A percentile compares a stretch with the other conserved stretches of the same genome.
Evolutionary conservation across 164 flowering plant species (phyloP).

Genomic region (Annona squamosa): DNA sequence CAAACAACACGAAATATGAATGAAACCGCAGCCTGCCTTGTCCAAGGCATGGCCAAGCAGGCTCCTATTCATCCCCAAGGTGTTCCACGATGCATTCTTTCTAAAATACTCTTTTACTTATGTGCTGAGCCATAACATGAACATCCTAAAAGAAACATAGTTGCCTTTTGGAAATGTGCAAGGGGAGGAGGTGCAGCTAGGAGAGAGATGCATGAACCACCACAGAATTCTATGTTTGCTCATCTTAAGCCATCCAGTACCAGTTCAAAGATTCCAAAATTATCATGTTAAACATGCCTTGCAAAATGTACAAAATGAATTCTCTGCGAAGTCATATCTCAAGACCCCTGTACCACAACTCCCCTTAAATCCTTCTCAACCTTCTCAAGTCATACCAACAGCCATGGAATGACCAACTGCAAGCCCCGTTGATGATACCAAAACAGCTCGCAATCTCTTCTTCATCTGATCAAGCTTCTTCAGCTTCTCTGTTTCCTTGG

Average conservation of each 20-base stretch:
- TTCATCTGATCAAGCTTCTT: slow-evolving; percentile 34
- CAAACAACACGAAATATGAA: too few relatives aligned
- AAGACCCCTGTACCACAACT: background rate
- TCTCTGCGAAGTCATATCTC: background rate
- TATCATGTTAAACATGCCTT: background rate
- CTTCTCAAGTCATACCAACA: background rate
- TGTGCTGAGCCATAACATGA: too few relatives aligned
- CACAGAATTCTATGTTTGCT: background rate
- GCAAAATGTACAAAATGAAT: background rate
- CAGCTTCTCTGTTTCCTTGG: slow-evolving; percentile 34
- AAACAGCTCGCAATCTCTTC: slow-evolving; percentile 30
- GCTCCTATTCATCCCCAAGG: too few relatives aligned
- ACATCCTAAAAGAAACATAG: too few relatives aligned
- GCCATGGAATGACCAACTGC: slow-evolving; percentile 12
- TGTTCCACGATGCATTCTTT: too few relatives aligned
- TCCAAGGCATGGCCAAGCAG: too few relatives aligned
- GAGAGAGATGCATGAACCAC: background rate
- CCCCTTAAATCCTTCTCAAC: background rate
- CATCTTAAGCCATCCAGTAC: background rate
- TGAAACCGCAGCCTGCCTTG: too few relatives aligned
- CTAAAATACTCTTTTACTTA: too few relatives aligned
- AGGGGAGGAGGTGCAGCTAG: background rate
- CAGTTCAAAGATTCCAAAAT: background rate
- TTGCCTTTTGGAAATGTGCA: background rate
- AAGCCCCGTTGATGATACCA: slow-evolving; percentile 35